Percentiles rank a stretch among this genome's conserved stretches.
phyloP scores from a whole-genome alignment of 352 stramenopile species.

The Stephanocyclus meneghinianus region DNA sequence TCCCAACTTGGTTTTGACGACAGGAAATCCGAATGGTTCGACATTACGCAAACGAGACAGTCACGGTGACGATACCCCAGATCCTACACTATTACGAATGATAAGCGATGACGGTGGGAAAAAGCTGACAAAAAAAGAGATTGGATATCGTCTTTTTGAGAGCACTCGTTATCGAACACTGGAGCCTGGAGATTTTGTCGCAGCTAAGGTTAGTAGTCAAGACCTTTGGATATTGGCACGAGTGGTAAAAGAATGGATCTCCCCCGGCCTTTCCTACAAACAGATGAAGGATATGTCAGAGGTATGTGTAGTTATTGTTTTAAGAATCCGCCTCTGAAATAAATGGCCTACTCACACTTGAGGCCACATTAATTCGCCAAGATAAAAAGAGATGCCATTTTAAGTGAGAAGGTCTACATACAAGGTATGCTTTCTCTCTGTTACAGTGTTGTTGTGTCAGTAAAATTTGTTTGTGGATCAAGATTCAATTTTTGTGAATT shows the following conservation, averaged over 20 bases:
- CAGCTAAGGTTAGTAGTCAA: constrained; percentile 54
- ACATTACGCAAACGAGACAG: constrained; percentile 58
- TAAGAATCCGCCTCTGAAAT: not conserved
- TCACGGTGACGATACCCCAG: not conserved
- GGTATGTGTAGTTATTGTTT: constrained; percentile 2
- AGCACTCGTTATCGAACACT: constrained; percentile 58
- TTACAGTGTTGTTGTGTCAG: not conserved
- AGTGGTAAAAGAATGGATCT: constrained; percentile 68
- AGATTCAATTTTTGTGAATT: not conserved
- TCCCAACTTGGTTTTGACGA: not conserved
- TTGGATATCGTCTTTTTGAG: constrained; percentile 63
- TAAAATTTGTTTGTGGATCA: not conserved
- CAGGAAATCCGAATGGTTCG: constrained; percentile 52
- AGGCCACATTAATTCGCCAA: not conserved
- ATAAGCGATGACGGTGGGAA: constrained; percentile 41
- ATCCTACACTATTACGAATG: constrained; percentile 15
- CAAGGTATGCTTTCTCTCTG: constrained; percentile 42
- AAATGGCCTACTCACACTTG: not conserved
- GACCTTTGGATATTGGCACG: constrained; percentile 74
- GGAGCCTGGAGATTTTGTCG: constrained; percentile 60
- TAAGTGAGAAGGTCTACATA: constrained; percentile 67
- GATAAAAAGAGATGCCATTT: constrained; percentile 58
- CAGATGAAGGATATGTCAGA: constrained; percentile 64
- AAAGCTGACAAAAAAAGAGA: constrained; percentile 65
- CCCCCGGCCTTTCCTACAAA: constrained; percentile 24